A percentile compares a stretch with the other conserved stretches of the same genome.
Conservation (phyloP, 176 grass and related monocot genomes). For the Tillandsia leiboldiana region DNA sequence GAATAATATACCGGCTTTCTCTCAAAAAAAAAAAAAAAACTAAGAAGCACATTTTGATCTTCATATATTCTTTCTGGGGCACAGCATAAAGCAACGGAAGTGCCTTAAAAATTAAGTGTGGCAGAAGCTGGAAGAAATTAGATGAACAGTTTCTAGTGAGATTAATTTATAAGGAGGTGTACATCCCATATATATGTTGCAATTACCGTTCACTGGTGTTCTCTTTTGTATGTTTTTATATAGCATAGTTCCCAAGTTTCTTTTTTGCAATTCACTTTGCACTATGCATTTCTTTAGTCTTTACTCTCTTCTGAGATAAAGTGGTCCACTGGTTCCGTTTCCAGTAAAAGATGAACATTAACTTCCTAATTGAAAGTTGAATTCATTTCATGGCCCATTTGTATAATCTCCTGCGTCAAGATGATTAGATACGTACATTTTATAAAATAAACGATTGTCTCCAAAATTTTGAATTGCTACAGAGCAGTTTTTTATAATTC, state of each 20-base stretch:
- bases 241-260: background rate
- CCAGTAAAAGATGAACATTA: background rate
- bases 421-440: too few relatives aligned
- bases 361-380: background rate
- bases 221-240: background rate
- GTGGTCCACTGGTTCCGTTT: background rate
- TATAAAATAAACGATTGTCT: too few relatives aligned
- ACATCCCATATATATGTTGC: background rate
- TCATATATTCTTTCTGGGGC: background rate
- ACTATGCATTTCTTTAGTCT: background rate
- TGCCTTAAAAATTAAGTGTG: background rate
- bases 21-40: too few relatives aligned
- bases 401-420: background rate
- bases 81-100: background rate
- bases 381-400: background rate
- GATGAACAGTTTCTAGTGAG: background rate
- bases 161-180: background rate
- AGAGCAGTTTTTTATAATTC: too few relatives aligned
- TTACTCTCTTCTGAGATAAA: background rate
- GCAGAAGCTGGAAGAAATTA: background rate
- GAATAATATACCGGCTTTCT: too few relatives aligned
- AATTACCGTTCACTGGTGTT: background rate
- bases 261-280: background rate
- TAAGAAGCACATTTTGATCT: background rate
- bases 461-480: too few relatives aligned